A percentile compares a stretch with the other conserved stretches of the same genome.
phyloP scores from a whole-genome alignment of 495 filamentous ascomycete genomes.

The Podospora sp. region DNA sequence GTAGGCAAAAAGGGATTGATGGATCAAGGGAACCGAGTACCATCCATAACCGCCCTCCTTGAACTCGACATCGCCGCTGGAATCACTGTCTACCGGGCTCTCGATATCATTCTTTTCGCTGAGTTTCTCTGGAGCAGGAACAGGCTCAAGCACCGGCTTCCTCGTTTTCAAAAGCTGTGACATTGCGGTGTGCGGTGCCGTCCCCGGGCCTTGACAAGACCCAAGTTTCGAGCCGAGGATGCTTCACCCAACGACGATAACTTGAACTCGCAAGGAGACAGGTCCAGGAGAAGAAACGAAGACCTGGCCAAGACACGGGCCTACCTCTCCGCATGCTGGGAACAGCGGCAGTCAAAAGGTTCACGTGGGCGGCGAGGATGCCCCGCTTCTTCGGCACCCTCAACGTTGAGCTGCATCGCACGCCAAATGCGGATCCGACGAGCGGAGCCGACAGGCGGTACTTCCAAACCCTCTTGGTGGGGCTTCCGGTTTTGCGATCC shows the following conservation, averaged over 20 bases:
- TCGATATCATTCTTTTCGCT: constrained; percentile 23
- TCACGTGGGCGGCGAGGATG: background rate
- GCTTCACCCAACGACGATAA: background rate
- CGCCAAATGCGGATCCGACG: constrained; percentile 13
- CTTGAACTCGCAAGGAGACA: background rate
- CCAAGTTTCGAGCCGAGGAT: background rate
- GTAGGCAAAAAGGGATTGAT: background rate
- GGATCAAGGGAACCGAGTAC: constrained; percentile 22
- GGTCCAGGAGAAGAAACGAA: background rate
- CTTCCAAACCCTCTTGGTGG: background rate
- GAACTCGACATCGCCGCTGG: constrained; percentile 35
- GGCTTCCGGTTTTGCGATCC: background rate
- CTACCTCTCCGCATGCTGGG: background rate
- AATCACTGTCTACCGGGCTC: constrained; percentile 29
- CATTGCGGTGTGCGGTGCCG: background rate
- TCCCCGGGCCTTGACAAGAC: background rate
- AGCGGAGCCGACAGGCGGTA: constrained; percentile 2
- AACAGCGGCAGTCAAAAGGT: background rate
- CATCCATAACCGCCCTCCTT: constrained; percentile 53
- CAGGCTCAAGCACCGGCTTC: background rate
- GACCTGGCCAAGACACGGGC: background rate
- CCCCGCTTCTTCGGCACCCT: constrained; percentile 17
- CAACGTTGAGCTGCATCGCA: constrained; percentile 11
- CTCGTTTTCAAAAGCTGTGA: background rate
- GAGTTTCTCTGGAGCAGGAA: background rate